Percentiles rank a stretch among this genome's conserved stretches.
These are phyloP conservation scores for Funneliformis caledonium DNA, from an alignment of 371 early-diverging fungal genomes.

Conservation along the genomic window DNA sequence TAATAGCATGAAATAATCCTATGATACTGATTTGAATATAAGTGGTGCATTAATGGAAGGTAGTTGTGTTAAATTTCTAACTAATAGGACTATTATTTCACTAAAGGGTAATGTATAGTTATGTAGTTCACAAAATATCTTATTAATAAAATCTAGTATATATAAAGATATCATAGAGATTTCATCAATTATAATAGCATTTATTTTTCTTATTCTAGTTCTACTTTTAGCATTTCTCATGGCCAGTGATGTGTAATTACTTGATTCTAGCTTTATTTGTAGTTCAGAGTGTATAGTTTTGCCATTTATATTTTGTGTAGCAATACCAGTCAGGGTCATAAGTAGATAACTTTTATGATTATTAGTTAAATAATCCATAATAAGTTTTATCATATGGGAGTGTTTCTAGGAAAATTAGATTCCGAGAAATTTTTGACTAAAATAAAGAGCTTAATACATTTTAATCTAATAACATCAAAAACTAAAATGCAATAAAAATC, in stretches of 20 bases:
- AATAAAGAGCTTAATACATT: too few relatives aligned
- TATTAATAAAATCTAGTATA: not conserved
- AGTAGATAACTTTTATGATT: not conserved
- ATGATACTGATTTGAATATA: slow-evolving; percentile 17
- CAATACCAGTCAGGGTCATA: slow-evolving; percentile 15
- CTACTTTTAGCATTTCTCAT: not conserved
- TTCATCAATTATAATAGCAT: slow-evolving; percentile 17
- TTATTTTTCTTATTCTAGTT: not conserved
- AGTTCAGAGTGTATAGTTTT: slow-evolving; percentile 9
- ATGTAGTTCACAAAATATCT: not conserved
- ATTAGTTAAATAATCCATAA: not conserved
- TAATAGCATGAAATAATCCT: too few relatives aligned
- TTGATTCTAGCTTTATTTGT: not conserved
- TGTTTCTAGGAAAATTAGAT: too few relatives aligned
- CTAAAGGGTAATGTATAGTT: not conserved
- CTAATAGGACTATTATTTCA: not conserved
- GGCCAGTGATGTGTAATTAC: too few relatives aligned
- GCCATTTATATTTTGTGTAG: slow-evolving; percentile 28
- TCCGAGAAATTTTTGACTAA: too few relatives aligned
- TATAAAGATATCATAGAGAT: slow-evolving; percentile 9
- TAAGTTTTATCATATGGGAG: not conserved
- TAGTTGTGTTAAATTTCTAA: not conserved
- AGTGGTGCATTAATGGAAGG: not conserved
- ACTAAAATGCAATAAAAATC: too few relatives aligned
- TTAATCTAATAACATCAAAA: too few relatives aligned